Base-by-base conservation (phyloP, 1,284 basidiomycete genomes). In the Inonotus hispidus region DNA sequence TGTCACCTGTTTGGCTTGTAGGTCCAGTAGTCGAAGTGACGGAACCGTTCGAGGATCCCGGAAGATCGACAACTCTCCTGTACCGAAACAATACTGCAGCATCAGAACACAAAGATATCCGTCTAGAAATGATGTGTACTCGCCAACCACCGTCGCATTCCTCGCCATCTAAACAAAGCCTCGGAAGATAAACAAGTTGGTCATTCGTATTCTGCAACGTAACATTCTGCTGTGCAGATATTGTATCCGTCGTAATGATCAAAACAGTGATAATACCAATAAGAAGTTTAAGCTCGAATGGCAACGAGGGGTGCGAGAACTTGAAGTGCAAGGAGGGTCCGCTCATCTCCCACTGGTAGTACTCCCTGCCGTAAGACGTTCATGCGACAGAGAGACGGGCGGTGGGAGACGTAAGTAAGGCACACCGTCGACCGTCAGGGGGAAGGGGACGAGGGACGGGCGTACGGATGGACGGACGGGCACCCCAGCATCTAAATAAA, bases 151-250 rank as follows among this genome's bases (percentile, higher is more conserved):
- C 79, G 1, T 68, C 66, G 66, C 82, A 82, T 45, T 37, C 67
- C n/a, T 66, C 58, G 2, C 37, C n/a, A 29, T 63, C 59, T 27
- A 68, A 70, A 62, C 82, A 84, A 13, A 79, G 65, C 49, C 78
- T 79, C 10, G 82, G 82, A 47, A 76, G 78, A 63, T 81, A 84
- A 19, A 75, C 71, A 65, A 84, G 75, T 52, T 79, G 71, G 32
- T 78, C 66, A 11, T 75, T 69, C 19, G 71, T 75, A 52, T 73
- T 71, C 1, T 73, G 65, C 47, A 84, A 68, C 13, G 78, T 71
- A 37, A 81, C 69, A 64, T 76, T 78, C 19, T 71, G 69, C 29
- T 25, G 19, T 11, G 41, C 55, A 39, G 23, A 25, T 6, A 21
- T 37, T 32, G 32, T 32, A 32, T 32, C 32, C 25, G 45, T 35